Percentiles rank a stretch among this genome's conserved stretches.
Evolutionary conservation across 495 filamentous ascomycete species (phyloP).

Genomic region (Penicillium desertorum): DNA sequence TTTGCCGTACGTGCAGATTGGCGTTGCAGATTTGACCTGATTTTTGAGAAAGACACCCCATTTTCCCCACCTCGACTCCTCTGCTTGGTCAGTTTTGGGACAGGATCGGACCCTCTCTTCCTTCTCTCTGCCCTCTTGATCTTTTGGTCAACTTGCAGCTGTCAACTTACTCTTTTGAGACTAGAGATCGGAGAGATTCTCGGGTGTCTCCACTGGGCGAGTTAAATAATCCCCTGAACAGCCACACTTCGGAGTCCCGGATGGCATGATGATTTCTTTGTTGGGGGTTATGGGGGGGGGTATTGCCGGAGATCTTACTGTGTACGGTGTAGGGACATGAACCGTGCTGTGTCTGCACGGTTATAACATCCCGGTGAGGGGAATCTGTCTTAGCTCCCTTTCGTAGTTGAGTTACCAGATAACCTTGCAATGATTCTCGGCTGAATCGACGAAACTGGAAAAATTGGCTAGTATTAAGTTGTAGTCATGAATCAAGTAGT

Average conservation of each 20-base stretch:
- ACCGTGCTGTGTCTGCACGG: constrained; percentile 22
- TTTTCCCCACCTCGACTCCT: not conserved
- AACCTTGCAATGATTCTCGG: not conserved
- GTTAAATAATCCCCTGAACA: constrained; percentile 22
- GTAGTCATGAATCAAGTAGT: not conserved
- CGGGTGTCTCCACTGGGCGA: constrained; percentile 34
- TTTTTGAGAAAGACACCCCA: not conserved
- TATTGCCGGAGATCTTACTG: constrained; percentile 29
- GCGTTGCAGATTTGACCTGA: constrained; percentile 4
- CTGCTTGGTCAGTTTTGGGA: not conserved
- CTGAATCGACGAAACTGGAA: not conserved
- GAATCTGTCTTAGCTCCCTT: not conserved
- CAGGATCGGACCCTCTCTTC: constrained; percentile 10
- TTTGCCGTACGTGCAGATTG: not conserved
- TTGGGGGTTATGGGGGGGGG: not conserved
- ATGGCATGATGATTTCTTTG: constrained; percentile 4
- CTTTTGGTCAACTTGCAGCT: constrained; percentile 25
- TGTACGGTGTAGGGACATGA: constrained; percentile 17
- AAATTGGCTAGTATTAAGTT: not conserved
- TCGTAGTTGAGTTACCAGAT: constrained; percentile 2
- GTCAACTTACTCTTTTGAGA: constrained; percentile 35
- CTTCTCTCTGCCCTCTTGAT: constrained; percentile 9
- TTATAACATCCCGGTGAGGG: not conserved
- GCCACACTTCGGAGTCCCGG: constrained; percentile 15
- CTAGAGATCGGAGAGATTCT: constrained; percentile 40